Evolutionary conservation across 2,329 filamentous ascomycete genomes (phyloP).

Genomic region (Verticillium alfalfae): DNA sequence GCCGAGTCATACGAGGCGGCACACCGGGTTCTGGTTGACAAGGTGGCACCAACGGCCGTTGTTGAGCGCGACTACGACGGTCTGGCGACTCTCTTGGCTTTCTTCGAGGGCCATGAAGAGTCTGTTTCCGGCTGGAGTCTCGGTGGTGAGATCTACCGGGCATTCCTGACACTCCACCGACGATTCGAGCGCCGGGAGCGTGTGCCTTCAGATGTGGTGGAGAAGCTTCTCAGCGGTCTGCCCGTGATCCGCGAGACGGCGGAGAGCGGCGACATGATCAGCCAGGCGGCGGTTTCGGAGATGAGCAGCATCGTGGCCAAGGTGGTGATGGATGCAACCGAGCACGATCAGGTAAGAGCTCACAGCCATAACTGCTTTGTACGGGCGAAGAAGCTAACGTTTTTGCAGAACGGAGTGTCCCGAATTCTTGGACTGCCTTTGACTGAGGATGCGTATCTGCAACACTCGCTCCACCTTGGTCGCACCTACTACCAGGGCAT

Average conservation of each 20-base stretch:
- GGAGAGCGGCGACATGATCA: conserved; percentile 34
- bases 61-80: conserved; percentile 75
- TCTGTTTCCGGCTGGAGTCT: conserved; percentile 68
- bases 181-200: conserved; percentile 30
- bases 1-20: conserved; percentile 75
- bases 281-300: conserved; percentile 72
- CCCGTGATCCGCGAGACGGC: conserved; percentile 46
- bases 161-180: conserved; percentile 50
- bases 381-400: conserved; percentile 11
- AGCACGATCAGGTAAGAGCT: conserved; percentile 50
- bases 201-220: conserved; percentile 40
- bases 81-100: conserved; percentile 62
- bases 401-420: conserved; percentile 32
- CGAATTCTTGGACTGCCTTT: conserved; percentile 57
- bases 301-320: conserved; percentile 72
- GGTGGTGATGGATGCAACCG: conserved; percentile 50
- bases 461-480: conserved; percentile 65
- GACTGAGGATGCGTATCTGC: conserved; percentile 66
- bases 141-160: conserved; percentile 73
- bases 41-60: conserved; percentile 76
- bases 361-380: background rate
- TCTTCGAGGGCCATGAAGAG: conserved; percentile 60
- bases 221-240: conserved; percentile 51
- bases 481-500: conserved; percentile 62
- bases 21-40: conserved; percentile 73